These are phyloP conservation scores for Babesia sp. DNA, from an alignment of 169 alveolate species.

Conservation along the genomic window DNA sequence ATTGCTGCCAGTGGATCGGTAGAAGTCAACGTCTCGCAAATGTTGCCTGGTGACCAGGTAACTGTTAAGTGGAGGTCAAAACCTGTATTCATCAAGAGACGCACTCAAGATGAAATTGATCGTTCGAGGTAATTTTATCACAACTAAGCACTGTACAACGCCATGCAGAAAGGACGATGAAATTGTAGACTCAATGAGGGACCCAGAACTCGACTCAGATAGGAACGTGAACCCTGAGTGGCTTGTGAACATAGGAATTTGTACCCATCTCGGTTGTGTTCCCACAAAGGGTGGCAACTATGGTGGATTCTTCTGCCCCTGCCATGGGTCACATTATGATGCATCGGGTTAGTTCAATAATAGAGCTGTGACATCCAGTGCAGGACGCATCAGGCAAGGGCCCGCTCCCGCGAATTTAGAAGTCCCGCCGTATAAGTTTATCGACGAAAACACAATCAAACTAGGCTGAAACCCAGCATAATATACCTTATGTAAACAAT, in stretches of 20 bases:
- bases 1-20: constrained; percentile 81
- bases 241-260: constrained; percentile 83
- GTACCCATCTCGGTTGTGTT: constrained; percentile 86
- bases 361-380: background rate
- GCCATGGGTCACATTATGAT: constrained; percentile 88
- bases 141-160: background rate
- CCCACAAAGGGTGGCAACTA: constrained; percentile 83
- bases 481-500: too few relatives aligned
- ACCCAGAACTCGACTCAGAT: constrained; percentile 83
- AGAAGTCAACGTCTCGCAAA: constrained; percentile 81
- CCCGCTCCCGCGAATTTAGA: constrained; percentile 88
- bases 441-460: constrained; percentile 82
- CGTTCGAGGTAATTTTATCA: constrained; percentile 64
- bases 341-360: constrained; percentile 70
- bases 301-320: constrained; percentile 86
- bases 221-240: constrained; percentile 83
- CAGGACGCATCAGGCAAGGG: constrained; percentile 84
- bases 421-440: constrained; percentile 81
- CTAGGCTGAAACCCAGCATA: constrained; percentile 75
- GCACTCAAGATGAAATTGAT: constrained; percentile 83
- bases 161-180: constrained; percentile 76
- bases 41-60: constrained; percentile 80
- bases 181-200: constrained; percentile 80
- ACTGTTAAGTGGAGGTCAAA: constrained; percentile 85
- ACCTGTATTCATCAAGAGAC: constrained; percentile 82